phyloP scores from a whole-genome alignment of 805 yeast species.

The Candida krabiensis region DNA sequence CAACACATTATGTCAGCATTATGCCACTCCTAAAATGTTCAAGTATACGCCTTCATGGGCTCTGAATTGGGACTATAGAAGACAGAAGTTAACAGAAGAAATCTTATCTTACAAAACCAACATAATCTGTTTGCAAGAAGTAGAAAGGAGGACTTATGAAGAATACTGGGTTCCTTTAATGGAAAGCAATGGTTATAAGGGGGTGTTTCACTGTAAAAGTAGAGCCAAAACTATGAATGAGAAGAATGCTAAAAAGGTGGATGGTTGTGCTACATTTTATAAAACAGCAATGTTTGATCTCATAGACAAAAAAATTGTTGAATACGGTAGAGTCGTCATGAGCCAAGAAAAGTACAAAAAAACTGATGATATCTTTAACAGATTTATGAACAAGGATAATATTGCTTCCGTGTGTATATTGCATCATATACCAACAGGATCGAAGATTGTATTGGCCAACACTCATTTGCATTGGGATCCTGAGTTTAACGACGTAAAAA shows the following conservation, averaged over 20 bases:
- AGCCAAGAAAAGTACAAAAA: constrained; percentile 84
- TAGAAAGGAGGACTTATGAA: constrained; percentile 81
- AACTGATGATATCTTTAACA: constrained; percentile 90
- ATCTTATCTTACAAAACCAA: constrained; percentile 66
- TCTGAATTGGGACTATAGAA: constrained; percentile 87
- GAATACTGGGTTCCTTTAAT: constrained; percentile 83
- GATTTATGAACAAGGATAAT: constrained; percentile 95
- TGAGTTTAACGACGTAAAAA: constrained; percentile 89
- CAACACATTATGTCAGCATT: constrained; percentile 92
- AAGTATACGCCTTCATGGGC: constrained; percentile 98
- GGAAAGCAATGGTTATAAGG: constrained; percentile 73
- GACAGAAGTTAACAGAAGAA: constrained; percentile 72
- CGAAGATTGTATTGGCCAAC: constrained; percentile 71
- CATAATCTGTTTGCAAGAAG: constrained; percentile 91
- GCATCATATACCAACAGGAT: constrained; percentile 72
- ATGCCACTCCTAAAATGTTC: constrained; percentile 89
- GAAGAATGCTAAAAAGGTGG: constrained; percentile 83
- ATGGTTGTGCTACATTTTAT: constrained; percentile 97
- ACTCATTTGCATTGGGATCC: constrained; percentile 99
- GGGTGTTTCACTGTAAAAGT: constrained; percentile 81
- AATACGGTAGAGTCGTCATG: constrained; percentile 80
- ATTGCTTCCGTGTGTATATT: constrained; percentile 78
- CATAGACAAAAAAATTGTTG: constrained; percentile 70
- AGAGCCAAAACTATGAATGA: constrained; percentile 89
- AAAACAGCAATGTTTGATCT: constrained; percentile 67